Base-by-base conservation (phyloP, 306 rosid genomes). In the Canavalia ensiformis region DNA sequence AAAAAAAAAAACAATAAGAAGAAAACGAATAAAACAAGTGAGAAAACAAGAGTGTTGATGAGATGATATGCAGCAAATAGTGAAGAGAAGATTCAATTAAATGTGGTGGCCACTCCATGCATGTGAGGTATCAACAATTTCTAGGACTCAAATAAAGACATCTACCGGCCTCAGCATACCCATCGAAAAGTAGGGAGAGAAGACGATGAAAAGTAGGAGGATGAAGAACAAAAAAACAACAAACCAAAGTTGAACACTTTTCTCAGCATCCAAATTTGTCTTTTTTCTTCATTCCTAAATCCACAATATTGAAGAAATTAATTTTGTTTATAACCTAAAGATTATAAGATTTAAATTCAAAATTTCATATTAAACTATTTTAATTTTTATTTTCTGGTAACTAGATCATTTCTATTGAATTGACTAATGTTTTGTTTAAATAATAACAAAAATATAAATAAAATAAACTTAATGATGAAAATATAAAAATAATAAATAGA, bases 51-150 rank as follows among this genome's bases (percentile, higher is more conserved):
- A 34, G 6, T 50, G 45, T 71, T 33, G n/a, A 51, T 7, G 63
- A 33, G 8, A 71, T 47, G 45, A 13, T 10, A 51, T 63, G 72
- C 49, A 68, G 2, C 9, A 37, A 18, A 18, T 29, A 31, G 2
- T 45, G 34, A 83, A 68, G 72, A 41, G 52, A 60, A 49, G 72
- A 49, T 72, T 37, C 11, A 79, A 45, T 28, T 79, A 49, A 78
- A 67, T 67, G 11, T 41, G 50, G 5, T 77, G 79, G 13, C 35
- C 55, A 29, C 50, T 55, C 35, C 64, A 68, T 58, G 76, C 77
- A 58, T 67, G 86, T 35, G 65, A 67, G 54, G 69, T 44, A 52
- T 47, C 45, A 60, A 41, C 73, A 50, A 13, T 55, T 72, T 72
- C 10, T 5, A 57, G 12, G 8, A 4, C 34, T 33, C 8, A 56